Evolutionary conservation across 495 filamentous ascomycete species (phyloP).

Genomic region (Halenospora varia): DNA sequence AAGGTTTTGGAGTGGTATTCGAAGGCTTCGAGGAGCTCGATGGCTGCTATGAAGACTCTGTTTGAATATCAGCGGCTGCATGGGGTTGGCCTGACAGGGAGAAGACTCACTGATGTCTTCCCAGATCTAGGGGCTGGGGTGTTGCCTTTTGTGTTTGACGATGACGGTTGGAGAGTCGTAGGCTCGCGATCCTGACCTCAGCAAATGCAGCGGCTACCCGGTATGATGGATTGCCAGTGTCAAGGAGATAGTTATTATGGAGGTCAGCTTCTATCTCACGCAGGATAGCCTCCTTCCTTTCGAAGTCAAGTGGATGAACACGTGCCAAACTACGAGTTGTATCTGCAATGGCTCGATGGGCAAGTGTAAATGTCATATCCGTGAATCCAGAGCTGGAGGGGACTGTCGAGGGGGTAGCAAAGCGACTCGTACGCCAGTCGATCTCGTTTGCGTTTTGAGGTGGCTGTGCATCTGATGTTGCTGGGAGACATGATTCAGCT

Average conservation of each 20-base stretch:
- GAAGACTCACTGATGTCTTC: slow-evolving; percentile 4
- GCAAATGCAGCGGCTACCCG: not conserved
- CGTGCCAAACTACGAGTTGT: not conserved
- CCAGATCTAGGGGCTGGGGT: not conserved
- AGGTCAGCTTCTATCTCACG: not conserved
- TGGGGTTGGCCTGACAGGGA: not conserved
- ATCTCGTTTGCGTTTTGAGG: slow-evolving; percentile 18
- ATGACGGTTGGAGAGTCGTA: slow-evolving; percentile 4
- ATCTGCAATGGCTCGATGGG: slow-evolving; percentile 1
- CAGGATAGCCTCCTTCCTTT: not conserved
- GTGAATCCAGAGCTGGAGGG: slow-evolving; percentile 13
- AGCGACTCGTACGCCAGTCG: slow-evolving; percentile 20
- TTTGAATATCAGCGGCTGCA: not conserved
- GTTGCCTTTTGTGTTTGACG: not conserved
- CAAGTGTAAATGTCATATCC: slow-evolving; percentile 18
- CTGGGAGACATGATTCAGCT: slow-evolving; percentile 17
- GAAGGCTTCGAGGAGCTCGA: slow-evolving; percentile 15
- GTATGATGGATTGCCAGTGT: not conserved
- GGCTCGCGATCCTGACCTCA: slow-evolving; percentile 1
- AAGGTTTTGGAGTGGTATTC: slow-evolving; percentile 6
- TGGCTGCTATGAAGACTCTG: slow-evolving; percentile 12
- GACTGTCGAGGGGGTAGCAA: slow-evolving; percentile 14
- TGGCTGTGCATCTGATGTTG: slow-evolving; percentile 10
- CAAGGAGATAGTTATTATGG: slow-evolving; percentile 1
- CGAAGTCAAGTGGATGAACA: not conserved